phyloP scores from a whole-genome alignment of 73 alveolate species.

The Diophrys sp. region DNA sequence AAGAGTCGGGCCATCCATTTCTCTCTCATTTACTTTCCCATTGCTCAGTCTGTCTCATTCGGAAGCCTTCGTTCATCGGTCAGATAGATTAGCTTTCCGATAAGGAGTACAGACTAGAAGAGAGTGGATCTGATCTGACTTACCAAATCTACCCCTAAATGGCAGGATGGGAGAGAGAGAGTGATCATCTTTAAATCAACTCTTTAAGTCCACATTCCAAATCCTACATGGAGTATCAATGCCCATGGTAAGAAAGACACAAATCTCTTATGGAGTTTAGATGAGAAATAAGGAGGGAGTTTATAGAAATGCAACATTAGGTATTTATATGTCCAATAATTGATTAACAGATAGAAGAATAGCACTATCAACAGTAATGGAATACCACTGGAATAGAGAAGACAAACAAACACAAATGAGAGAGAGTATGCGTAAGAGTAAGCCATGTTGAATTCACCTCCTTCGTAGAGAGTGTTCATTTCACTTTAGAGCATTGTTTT shows the following conservation, averaged over 20 bases:
- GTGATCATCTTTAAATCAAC: too few relatives aligned
- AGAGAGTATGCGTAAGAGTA: slow-evolving; percentile 7
- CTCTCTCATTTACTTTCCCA: too few relatives aligned
- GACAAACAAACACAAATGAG: slow-evolving; percentile 4
- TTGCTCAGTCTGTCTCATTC: too few relatives aligned
- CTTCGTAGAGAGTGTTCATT: not conserved
- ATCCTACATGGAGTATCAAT: not conserved
- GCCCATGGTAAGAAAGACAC: not conserved
- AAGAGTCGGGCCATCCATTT: too few relatives aligned
- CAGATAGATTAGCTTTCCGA: too few relatives aligned
- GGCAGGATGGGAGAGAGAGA: too few relatives aligned
- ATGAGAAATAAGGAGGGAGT: not conserved
- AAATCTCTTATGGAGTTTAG: not conserved
- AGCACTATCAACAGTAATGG: not conserved
- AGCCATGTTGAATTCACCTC: slow-evolving; percentile 6
- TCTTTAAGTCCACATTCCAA: slow-evolving; percentile 3
- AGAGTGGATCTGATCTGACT: too few relatives aligned
- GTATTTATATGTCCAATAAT: slow-evolving; percentile 1
- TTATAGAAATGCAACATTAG: not conserved
- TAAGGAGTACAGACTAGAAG: too few relatives aligned
- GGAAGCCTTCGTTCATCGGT: too few relatives aligned
- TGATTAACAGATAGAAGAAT: not conserved
- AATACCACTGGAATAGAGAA: slow-evolving; percentile 1
- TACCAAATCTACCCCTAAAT: too few relatives aligned
- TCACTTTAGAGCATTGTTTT: not conserved